Evolutionary conservation across 768 basidiomycete genomes (phyloP), one percentile per base, ranked within the genome.

Genomic region (Hypholoma sublateritium): DNA sequence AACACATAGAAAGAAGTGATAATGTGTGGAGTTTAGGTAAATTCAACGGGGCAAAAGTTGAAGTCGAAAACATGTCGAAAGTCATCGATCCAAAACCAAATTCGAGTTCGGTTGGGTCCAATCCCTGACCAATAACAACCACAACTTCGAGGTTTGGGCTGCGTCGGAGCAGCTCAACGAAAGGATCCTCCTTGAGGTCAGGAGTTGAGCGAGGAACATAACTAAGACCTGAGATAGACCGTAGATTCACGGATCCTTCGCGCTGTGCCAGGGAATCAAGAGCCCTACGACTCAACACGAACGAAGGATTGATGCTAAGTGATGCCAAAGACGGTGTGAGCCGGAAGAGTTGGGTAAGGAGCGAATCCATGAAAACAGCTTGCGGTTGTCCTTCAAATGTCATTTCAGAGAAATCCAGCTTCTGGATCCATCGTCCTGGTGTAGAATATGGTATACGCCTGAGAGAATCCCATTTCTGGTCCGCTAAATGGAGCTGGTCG

Each of bases 391-490:
- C 73, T 45, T 65, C 66, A 62, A 74, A 76, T 43, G 68, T 62
- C 34, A 91, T 62, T 19, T 72, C 69, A 4, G 89, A 86, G 5
- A 97, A 72, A 69, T 96, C 88, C 21, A 97, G 76, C 9, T 68
- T 70, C 57, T 86, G 88, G 1, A 96, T 84, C 89, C 92, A 95
- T 67, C 94, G 80, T 25, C 94, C 94, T 1, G 94, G 94, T 0
- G 88, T 81, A 4, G 93, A 95, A 65, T 88, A 90, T 0, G 91
- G 91, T 61, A 91, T 93, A 49, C 94, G 82, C 50, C 91, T 84
- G 55, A 96, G 85, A 43, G 91, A 90, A 64, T 94, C 92, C 94
- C 94, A 96, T 65, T 80, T 82, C 62, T 83, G 79, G 59, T 96
- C 93, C 6, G 87, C 86, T 28, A 67, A 63, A 57, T 78, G 73